These are phyloP conservation scores for Monosporozyma aquatica DNA, from an alignment of 805 yeast genomes.

Conservation along the genomic window DNA sequence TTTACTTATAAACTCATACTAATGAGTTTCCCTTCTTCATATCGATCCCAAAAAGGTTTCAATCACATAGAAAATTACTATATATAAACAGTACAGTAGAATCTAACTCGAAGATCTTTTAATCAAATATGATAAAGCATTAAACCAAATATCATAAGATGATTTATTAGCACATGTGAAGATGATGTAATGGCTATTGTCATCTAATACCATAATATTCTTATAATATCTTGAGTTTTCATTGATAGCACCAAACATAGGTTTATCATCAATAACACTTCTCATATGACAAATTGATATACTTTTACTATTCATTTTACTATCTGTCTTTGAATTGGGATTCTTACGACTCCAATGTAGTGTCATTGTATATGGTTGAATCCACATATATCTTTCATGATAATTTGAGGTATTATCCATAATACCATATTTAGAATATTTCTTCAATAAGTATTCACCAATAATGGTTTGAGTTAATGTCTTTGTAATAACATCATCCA, in stretches of 20 bases:
- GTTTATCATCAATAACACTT: constrained; percentile 38
- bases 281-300: constrained; percentile 24
- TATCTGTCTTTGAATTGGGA: constrained; percentile 1
- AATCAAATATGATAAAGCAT: constrained; percentile 67
- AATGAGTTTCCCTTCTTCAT: neutral
- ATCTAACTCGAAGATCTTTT: constrained; percentile 58
- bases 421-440: constrained; percentile 69
- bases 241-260: neutral
- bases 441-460: constrained; percentile 84
- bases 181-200: constrained; percentile 49
- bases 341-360: constrained; percentile 68
- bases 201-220: constrained; percentile 68
- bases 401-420: constrained; percentile 65
- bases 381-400: constrained; percentile 92
- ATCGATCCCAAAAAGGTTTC: too few species aligned
- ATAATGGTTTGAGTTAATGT: constrained; percentile 78
- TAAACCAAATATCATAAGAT: constrained; percentile 86
- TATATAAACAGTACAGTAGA: too few species aligned
- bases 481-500: constrained; percentile 36
- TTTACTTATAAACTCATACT: constrained; percentile 3
- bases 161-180: constrained; percentile 82
- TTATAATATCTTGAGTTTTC: constrained; percentile 57
- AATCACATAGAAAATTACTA: too few species aligned
- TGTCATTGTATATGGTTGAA: constrained; percentile 87
- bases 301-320: constrained; percentile 6